phyloP scores from a whole-genome alignment of 1,139 yeast species.

The Yamadazyma kanchanaburiensis region DNA sequence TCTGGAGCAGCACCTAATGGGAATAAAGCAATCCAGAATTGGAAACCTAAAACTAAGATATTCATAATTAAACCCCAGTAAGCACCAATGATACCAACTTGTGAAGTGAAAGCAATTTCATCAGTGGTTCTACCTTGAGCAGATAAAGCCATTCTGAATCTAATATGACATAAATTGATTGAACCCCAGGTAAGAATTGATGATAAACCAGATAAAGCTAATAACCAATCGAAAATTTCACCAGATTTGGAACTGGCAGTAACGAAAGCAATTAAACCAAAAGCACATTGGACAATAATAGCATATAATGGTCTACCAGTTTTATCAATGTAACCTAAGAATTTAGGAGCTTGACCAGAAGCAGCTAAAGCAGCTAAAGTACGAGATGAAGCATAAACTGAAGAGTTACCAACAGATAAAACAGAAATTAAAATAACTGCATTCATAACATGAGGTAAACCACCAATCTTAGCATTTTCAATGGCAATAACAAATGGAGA shows the following conservation, averaged over 20 bases:
- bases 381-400: slow-evolving; percentile 76
- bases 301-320: slow-evolving; percentile 73
- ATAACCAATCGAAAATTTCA: slow-evolving; percentile 73
- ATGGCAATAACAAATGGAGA: slow-evolving; percentile 50
- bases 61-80: slow-evolving; percentile 59
- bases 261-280: slow-evolving; percentile 64
- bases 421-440: slow-evolving; percentile 46
- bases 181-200: slow-evolving; percentile 85
- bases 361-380: slow-evolving; percentile 79
- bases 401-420: slow-evolving; percentile 48
- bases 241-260: slow-evolving; percentile 67
- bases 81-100: slow-evolving; percentile 71
- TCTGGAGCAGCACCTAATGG: slow-evolving; percentile 58
- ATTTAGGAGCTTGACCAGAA: slow-evolving; percentile 75
- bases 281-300: slow-evolving; percentile 48
- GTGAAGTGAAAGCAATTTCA: slow-evolving; percentile 70
- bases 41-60: slow-evolving; percentile 66
- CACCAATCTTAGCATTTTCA: slow-evolving; percentile 37
- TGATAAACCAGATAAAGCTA: slow-evolving; percentile 80
- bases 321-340: slow-evolving; percentile 71
- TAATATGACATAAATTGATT: slow-evolving; percentile 69
- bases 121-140: slow-evolving; percentile 60
- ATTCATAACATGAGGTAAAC: slow-evolving; percentile 47
- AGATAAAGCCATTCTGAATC: slow-evolving; percentile 73
- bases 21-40: slow-evolving; percentile 75